Base-by-base conservation (phyloP, 1,284 basidiomycete genomes). In the Ceratobasidium sp. region DNA sequence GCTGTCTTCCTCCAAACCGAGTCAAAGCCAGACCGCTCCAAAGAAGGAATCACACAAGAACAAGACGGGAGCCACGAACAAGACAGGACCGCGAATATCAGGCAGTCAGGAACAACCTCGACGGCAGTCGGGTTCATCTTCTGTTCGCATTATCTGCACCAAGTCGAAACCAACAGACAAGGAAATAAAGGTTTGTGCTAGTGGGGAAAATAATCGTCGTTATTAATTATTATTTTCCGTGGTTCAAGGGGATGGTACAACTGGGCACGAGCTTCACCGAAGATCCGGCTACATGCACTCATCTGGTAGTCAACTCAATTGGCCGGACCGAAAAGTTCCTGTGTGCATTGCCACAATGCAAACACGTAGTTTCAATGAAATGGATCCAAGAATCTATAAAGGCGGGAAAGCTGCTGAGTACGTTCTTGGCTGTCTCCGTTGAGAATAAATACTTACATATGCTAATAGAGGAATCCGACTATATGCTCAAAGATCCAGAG, bases 291-390 rank as follows among this genome's bases (percentile, higher is more conserved):
- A 88, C 93, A 72, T 93, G 91, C 79, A 95, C 92, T 0, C 92
- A 95, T 81, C 84, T 96, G 24, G 81, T 95, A 51, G 87, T 88
- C 11, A 87, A 86, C 51, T 83, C 84, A 37, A 84, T 95, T 22
- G 88, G 90, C 4, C 87, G 93, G 7, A 95, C 93, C 0, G 91
- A 94, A 79, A 96, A 95, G 79, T 92, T 95, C 79, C 84, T 96
- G 1, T 89, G 87, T 78, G 92, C 92, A 0, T 83, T 95, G 78
- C 85, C 90, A 0, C 81, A 81, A 1, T 87, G 85, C 0, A 90
- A 90, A 0, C 84, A 84, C 76, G 84, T 95, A 63, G 81, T 95
- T 16, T 86, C 84, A 2, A 85, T 86, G 75, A 83, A 87, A 48
- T 95, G 94, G 94, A 86, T 90, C 1, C 82, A 81, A 5, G 86